Conservation (phyloP, 345 rosid species). For the Rhodamnia rubescens region DNA sequence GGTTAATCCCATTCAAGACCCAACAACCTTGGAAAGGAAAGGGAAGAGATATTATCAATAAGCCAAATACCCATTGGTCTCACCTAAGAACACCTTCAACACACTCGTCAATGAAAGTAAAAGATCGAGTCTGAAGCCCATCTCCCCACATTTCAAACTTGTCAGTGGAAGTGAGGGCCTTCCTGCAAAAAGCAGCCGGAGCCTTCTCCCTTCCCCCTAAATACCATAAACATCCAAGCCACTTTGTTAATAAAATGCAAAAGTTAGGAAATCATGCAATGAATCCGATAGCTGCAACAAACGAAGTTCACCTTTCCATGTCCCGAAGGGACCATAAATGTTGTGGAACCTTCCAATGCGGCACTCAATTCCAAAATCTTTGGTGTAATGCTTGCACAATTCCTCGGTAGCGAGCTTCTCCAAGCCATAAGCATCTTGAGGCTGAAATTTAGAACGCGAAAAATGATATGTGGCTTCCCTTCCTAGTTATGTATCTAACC, state of each 20-base stretch:
- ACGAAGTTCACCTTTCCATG: slow-evolving; percentile 75
- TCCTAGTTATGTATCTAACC: neutral
- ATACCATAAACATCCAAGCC: neutral
- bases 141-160: slow-evolving; percentile 99
- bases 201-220: slow-evolving; percentile 99
- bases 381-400: slow-evolving; percentile 92
- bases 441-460: slow-evolving; percentile 26
- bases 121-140: slow-evolving; percentile 92
- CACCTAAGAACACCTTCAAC: slow-evolving; percentile 97
- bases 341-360: slow-evolving; percentile 94
- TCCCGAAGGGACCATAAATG: slow-evolving; percentile 97
- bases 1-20: neutral
- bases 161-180: slow-evolving; percentile 64
- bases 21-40: neutral
- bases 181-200: slow-evolving; percentile 98
- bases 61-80: neutral
- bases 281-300: neutral
- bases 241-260: neutral
- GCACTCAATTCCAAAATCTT: slow-evolving; percentile 92
- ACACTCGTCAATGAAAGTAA: slow-evolving; percentile 97
- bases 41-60: neutral
- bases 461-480: neutral
- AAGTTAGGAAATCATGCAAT: neutral
- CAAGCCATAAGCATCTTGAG: slow-evolving; percentile 99
- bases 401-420: slow-evolving; percentile 99